These are phyloP conservation scores for Hygrophoropsis aurantiaca DNA, from an alignment of 768 basidiomycete species.

Conservation along the genomic window DNA sequence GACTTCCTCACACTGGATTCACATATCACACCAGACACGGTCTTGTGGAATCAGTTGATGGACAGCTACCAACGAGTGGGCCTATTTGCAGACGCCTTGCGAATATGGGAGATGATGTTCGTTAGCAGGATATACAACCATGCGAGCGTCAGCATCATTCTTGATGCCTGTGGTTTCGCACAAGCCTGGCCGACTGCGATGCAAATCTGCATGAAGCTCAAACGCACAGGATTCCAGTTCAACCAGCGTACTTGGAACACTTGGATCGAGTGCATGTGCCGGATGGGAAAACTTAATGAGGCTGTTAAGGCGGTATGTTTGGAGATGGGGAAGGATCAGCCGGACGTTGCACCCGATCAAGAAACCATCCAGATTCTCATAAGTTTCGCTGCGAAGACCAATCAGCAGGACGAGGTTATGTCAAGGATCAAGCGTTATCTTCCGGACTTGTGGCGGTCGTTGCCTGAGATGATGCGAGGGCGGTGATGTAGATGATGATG, in stretches of 20 bases:
- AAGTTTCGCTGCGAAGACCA: constrained; percentile 47
- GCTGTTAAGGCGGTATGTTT: constrained; percentile 63
- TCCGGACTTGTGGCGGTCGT: constrained; percentile 34
- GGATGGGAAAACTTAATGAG: constrained; percentile 62
- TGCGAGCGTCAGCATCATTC: constrained; percentile 73
- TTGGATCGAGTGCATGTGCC: constrained; percentile 85
- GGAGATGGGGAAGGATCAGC: constrained; percentile 55
- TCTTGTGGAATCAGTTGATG: constrained; percentile 84
- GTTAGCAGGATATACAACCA: constrained; percentile 57
- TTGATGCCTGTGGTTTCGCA: constrained; percentile 80
- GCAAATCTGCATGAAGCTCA: constrained; percentile 54
- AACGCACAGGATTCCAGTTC: constrained; percentile 47
- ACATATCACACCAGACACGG: constrained; percentile 66
- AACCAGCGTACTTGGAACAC: constrained; percentile 76
- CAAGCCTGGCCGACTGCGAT: constrained; percentile 49
- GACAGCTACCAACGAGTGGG: constrained; percentile 82
- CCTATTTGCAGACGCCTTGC: constrained; percentile 67
- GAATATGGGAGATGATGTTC: constrained; percentile 78
- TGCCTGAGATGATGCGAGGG: constrained; percentile 21
- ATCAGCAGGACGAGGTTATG: constrained; percentile 46
- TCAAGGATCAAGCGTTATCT: constrained; percentile 43
- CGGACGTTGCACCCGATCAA: constrained; percentile 46
- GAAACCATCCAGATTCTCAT: constrained; percentile 53
- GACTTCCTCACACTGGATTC: constrained; percentile 78
- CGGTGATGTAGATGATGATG: no score